Base-by-base conservation (phyloP, 352 stramenopile species). In the Globisporangium sylvaticum region DNA sequence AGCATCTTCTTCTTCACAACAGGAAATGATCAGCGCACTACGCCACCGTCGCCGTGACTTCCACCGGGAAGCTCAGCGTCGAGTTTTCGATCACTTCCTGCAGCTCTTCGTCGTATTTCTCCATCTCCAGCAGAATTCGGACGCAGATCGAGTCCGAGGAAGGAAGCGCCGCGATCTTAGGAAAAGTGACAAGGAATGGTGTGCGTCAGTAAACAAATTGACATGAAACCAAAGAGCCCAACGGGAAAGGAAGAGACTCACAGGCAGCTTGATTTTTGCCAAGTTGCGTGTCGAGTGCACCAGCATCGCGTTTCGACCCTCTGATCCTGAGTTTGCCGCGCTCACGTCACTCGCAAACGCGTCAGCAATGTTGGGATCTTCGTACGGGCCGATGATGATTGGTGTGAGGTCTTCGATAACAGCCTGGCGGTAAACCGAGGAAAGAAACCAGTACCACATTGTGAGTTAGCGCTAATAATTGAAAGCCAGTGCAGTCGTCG, bases 311-410 rank as follows among this genome's bases (percentile, higher is more conserved):
- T 92, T 93, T 58, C 60, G 72, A 7, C 71, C 44, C 31, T 66
- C 57, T 4, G 60, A 71, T 20, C 66, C 59, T 15, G 54, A 62
- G 55, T 61, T 54, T 4, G 73, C 66, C 2, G 52, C 61, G 4
- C 60, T 34, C n/a, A 70, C 66, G 46, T 81, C 78, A 2, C 76
- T 75, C 10, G 75, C 71, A 60, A 88, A 91, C 29, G 81, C 81
- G 60, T 95, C 85, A 12, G 75, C 85, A 32, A 95, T 80, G 37
- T 84, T 94, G 32, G 87, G 87, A 25, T 95, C 87, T 86, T 95
- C 87, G 58, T 93, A 95, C 37, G 85, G 73, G 10, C 87, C 87
- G 34, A 95, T 46, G 9, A 83, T 70, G 44, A 94, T 88, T 2
- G 87, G 83, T 50, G 80, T 80, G 14, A 69, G 68, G 63, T 92